These are phyloP conservation scores for Coemansia sp. DNA, from an alignment of 371 early-diverging fungal genomes.

Conservation along the genomic window DNA sequence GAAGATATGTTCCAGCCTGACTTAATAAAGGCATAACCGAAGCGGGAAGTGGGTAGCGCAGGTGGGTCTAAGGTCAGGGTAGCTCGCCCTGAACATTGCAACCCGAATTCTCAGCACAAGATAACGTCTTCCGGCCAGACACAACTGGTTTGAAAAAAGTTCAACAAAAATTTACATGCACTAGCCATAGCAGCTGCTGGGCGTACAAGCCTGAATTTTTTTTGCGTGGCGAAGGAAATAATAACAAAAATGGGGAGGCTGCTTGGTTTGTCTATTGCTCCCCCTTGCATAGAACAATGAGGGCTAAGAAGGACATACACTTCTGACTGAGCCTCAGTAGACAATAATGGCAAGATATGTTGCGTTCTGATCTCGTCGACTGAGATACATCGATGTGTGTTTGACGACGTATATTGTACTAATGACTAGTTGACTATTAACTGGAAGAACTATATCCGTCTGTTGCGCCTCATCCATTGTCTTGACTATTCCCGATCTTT, in stretches of 20 bases:
- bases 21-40: constrained; percentile 1
- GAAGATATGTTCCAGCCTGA: background rate
- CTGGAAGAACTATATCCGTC: too few relatives aligned
- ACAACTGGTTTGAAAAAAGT: background rate
- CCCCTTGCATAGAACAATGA: constrained; percentile 37
- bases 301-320: background rate
- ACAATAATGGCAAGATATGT: constrained; percentile 6
- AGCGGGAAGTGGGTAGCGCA: background rate
- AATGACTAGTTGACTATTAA: too few relatives aligned
- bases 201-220: background rate
- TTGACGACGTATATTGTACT: too few relatives aligned
- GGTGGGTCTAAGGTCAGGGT: constrained; percentile 6
- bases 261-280: constrained; percentile 16
- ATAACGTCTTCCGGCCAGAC: background rate
- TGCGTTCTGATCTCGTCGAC: too few relatives aligned
- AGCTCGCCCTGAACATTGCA: constrained; percentile 4
- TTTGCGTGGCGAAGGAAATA: constrained; percentile 5
- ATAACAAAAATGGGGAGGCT: constrained; percentile 8
- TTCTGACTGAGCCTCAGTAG: background rate
- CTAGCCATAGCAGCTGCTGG: constrained; percentile 17
- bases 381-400: too few relatives aligned
- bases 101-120: background rate
- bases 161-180: constrained; percentile 5
- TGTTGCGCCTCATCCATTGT: too few relatives aligned
- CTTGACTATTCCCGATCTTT: too few relatives aligned